Base-by-base conservation (phyloP, 1,284 basidiomycete species). In the Tilletia setariae region DNA sequence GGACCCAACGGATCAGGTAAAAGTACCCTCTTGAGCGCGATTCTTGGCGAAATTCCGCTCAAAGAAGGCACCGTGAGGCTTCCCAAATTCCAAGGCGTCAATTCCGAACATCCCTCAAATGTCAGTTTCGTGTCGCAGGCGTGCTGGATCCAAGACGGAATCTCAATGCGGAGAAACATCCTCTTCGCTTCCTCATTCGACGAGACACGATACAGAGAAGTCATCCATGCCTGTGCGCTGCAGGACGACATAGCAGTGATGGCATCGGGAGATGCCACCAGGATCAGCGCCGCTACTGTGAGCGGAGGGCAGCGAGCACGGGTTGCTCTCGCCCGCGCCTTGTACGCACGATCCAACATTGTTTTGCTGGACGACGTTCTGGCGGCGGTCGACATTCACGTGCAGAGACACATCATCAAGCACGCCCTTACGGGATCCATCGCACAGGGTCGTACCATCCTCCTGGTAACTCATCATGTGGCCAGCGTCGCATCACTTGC, bases 271-370 rank as follows among this genome's bases (percentile, higher is more conserved):
- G 66, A 67, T 47, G 42, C 32, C 25, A 67, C 66, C n/a, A 28
- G 42, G 32, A 53, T 67, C 56, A 49, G 66, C 15, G 42, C 51
- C 13, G 53, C 44, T 23, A 66, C 47, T 16, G 25, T 64, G 19
- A 43, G 68, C 59, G 78, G 78, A 2, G 78, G 78, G 0, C 78
- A 80, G n/a, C 76, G 75, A 51, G 78, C 76, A 3, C 70, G 78
- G 1, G 63, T 72, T n/a, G 49, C 21, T 40, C 21, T 23, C 15
- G 13, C 30, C n/a, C n/a, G 6, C 66, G 72, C 72, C 0, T 71
- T 76, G 42, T 69, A 76, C 15, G 30, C 65, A 2, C 44, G 68
- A 6, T 70, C 73, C 0, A 40, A 44, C 51, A 11, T 71, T 67
- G 56, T 15, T 61, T 2, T 40, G 59, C 21, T 77, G 68, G 74